phyloP scores from a whole-genome alignment of 2,329 filamentous ascomycete genomes.

The Epichloe baconii region DNA sequence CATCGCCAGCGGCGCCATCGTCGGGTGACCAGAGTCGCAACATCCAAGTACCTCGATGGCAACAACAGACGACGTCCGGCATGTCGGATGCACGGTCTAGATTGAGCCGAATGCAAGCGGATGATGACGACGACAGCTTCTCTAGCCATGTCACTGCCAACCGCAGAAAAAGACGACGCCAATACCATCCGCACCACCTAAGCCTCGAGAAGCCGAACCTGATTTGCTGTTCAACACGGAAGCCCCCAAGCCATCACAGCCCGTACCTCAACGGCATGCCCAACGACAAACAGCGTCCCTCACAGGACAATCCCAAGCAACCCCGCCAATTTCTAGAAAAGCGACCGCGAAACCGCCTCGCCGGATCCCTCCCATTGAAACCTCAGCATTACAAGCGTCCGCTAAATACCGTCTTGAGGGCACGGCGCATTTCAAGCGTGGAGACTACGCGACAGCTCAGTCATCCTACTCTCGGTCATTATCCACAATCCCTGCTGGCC shows the following conservation, averaged over 20 bases:
- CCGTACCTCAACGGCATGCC: slow-evolving; percentile 23
- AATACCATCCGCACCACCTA: slow-evolving; percentile 28
- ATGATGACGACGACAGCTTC: slow-evolving; percentile 59
- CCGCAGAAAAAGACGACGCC: slow-evolving; percentile 54
- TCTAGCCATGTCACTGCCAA: slow-evolving; percentile 82
- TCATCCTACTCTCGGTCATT: slow-evolving; percentile 70
- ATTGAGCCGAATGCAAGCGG: slow-evolving; percentile 50
- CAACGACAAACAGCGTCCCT: slow-evolving; percentile 21
- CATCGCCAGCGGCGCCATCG: slow-evolving; percentile 32
- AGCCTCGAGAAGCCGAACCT: slow-evolving; percentile 28
- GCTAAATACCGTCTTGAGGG: slow-evolving; percentile 68
- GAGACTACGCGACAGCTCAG: slow-evolving; percentile 82
- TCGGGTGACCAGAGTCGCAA: slow-evolving; percentile 30
- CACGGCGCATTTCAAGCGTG: slow-evolving; percentile 82
- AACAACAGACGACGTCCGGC: slow-evolving; percentile 31
- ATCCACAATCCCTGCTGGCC: slow-evolving; percentile 56
- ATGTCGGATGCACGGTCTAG: slow-evolving; percentile 31
- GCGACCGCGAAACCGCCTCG: slow-evolving; percentile 37
- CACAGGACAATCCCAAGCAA: slow-evolving; percentile 13
- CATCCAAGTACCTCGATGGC: slow-evolving; percentile 44
- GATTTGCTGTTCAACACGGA: slow-evolving; percentile 50
- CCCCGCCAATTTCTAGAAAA: slow-evolving; percentile 24
- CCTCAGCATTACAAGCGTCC: slow-evolving; percentile 59
- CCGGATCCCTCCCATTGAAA: slow-evolving; percentile 53
- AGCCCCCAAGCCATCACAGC: slow-evolving; percentile 21